Base-by-base conservation (phyloP, 139 green algal genomes). In the Volvox reticuliferus region DNA sequence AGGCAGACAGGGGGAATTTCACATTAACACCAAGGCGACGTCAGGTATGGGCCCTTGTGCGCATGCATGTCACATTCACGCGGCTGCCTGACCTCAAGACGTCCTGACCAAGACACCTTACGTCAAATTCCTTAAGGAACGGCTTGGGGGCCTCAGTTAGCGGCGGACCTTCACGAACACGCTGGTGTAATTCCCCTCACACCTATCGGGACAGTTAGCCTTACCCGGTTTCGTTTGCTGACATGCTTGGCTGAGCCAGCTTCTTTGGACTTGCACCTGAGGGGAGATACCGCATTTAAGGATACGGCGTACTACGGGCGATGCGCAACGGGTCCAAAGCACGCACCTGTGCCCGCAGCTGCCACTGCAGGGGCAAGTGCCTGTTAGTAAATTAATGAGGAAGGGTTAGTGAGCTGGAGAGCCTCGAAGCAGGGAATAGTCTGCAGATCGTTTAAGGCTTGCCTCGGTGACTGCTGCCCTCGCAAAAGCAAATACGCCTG, bases 151-250 rank as follows among this genome's bases (percentile, higher is more conserved):
- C 5, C 44, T 55, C 44, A 9, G 5, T 55, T 55, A 55, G 44
- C 44, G 9, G 65, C 65, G 6, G 12, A 73, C 65, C 65, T 73
- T 28, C 65, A 73, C 21, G 71, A 18, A 6, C 71, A 33, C n/a
- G 33, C 71, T 30, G 44, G 44, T 55, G 44, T 55, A 55, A 55
- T 9, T 55, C 44, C 44, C 44, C 44, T 55, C 9, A 55, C 24
- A 5, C 68, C 68, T n/a, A 28, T 13, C 68, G 6, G 68, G 13
- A 76, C 68, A 80, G n/a, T 22, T 9, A 50, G 76, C 17, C 76
- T 82, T 82, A 33, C 76, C 76, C 55, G 76, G n/a, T 26, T 82
- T 82, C 76, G 76, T 26, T 82, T 22, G 33, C n/a, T 82, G 32
- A 18, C 18, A 61, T 14, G 76, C 18, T 82, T 26, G 76, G 20